A percentile compares a stretch with the other conserved stretches of the same genome.
These are phyloP conservation scores for Boletus reticuloceps DNA, from an alignment of 768 basidiomycete genomes.

Conservation along the genomic window DNA sequence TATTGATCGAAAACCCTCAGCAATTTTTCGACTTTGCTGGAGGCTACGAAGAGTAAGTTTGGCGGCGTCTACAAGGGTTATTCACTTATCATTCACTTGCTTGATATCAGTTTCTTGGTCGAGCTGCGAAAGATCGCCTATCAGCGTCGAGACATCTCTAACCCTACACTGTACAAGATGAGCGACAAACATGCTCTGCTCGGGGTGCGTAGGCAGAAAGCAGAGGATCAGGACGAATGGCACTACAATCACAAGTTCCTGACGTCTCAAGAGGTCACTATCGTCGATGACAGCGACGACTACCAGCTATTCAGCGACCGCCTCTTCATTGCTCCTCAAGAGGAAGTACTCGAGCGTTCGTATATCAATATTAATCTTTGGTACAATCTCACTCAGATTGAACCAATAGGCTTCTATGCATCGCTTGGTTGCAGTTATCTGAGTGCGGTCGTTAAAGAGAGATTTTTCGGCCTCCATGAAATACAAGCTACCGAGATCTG, in stretches of 20 bases:
- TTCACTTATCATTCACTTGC: neutral
- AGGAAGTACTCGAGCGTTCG: conserved; percentile 79
- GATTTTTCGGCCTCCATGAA: conserved; percentile 55
- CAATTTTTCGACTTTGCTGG: conserved; percentile 67
- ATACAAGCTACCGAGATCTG: conserved; percentile 43
- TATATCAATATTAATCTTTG: neutral
- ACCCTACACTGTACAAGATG: conserved; percentile 53
- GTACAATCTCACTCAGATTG: neutral
- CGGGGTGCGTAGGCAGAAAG: conserved; percentile 55
- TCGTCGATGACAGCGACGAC: conserved; percentile 79
- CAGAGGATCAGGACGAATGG: conserved; percentile 59
- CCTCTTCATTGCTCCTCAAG: conserved; percentile 75
- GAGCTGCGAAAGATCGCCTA: conserved; percentile 40
- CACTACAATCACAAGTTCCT: conserved; percentile 66
- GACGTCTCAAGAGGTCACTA: conserved; percentile 59
- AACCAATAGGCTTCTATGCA: conserved; percentile 59
- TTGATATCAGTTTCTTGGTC: conserved; percentile 56
- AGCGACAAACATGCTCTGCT: conserved; percentile 64
- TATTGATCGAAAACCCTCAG: conserved; percentile 60
- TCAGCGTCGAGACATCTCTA: conserved; percentile 48
- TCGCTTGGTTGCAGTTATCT: conserved; percentile 72
- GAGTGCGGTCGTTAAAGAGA: conserved; percentile 68
- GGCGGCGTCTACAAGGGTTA: neutral
- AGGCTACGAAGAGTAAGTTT: conserved; percentile 57
- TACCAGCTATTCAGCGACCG: conserved; percentile 71